These are phyloP conservation scores for Solanum boliviense DNA, from an alignment of 257 asterid genomes.

Conservation along the genomic window DNA sequence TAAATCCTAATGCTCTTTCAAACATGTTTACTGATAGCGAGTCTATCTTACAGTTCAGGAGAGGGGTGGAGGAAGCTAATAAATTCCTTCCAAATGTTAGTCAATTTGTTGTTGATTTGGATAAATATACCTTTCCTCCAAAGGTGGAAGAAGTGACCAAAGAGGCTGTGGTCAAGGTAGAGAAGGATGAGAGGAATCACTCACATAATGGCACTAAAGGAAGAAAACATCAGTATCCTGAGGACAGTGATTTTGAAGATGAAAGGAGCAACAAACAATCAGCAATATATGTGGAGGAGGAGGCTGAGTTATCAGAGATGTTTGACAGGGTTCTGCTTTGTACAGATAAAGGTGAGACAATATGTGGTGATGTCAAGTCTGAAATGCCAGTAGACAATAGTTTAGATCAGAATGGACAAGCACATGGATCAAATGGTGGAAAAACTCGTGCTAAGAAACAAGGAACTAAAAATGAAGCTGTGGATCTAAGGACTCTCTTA, in stretches of 20 bases:
- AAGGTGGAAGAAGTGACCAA: conserved; percentile 39
- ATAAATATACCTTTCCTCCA: conserved; percentile 53
- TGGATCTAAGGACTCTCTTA: conserved; percentile 66
- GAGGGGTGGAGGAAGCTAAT: conserved; percentile 93
- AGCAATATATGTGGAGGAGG: conserved; percentile 57
- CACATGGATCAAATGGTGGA: conserved; percentile 23
- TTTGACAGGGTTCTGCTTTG: conserved; percentile 74
- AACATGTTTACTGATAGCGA: conserved; percentile 48
- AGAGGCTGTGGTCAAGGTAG: conserved; percentile 33
- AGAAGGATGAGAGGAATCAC: conserved; percentile 33
- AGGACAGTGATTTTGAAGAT: conserved; percentile 41
- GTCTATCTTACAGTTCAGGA: conserved; percentile 69
- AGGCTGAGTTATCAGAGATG: conserved; percentile 59
- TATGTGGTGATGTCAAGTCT: conserved; percentile 4
- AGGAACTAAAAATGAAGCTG: conserved; percentile 38
- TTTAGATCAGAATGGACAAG: conserved; percentile 11
- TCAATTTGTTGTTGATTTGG: conserved; percentile 65
- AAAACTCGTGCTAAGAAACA: conserved; percentile 32
- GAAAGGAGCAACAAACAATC: conserved; percentile 83
- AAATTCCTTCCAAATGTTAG: conserved; percentile 59
- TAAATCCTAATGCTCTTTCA: conserved; percentile 19
- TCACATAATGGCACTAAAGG: conserved; percentile 32
- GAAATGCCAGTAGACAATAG: conserved; percentile 3
- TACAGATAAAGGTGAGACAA: conserved; percentile 25
- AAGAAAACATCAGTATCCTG: conserved; percentile 63